Evolutionary conservation across 148 eudicot species (phyloP).

Genomic region (Hydrangea macrophylla): DNA sequence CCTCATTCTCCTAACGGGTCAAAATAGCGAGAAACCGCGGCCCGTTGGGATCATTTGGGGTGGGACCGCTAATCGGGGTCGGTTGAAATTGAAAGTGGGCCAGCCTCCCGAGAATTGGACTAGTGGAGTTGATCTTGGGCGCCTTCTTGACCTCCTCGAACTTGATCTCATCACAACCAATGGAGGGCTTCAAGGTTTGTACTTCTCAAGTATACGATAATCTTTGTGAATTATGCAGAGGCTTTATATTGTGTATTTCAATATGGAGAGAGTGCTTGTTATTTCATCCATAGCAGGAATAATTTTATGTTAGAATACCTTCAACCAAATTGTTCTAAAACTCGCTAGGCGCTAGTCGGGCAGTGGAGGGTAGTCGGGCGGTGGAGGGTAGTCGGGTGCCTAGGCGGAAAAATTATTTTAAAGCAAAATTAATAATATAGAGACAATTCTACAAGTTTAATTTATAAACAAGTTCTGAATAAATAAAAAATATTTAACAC

Average conservation of each 20-base stretch:
- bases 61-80: conserved; percentile 70
- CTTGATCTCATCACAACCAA: conserved; percentile 58
- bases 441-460: no score
- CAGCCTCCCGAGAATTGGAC: conserved; percentile 74
- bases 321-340: background rate
- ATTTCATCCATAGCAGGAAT: conserved; percentile 3
- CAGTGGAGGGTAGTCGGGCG: no score
- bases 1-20: conserved; percentile 54
- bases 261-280: background rate
- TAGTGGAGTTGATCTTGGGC: conserved; percentile 69
- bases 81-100: conserved; percentile 51
- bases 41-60: conserved; percentile 81
- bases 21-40: conserved; percentile 46
- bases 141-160: conserved; percentile 70
- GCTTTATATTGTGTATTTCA: background rate
- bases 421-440: no score
- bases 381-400: no score
- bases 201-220: background rate
- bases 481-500: no score
- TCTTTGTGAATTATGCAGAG: background rate
- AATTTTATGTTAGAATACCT: background rate
- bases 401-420: no score
- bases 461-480: no score
- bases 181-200: conserved; percentile 58
- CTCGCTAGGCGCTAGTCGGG: no score